Evolutionary conservation across 495 filamentous ascomycete species (phyloP).

Genomic region (Tetracladium setigerum): DNA sequence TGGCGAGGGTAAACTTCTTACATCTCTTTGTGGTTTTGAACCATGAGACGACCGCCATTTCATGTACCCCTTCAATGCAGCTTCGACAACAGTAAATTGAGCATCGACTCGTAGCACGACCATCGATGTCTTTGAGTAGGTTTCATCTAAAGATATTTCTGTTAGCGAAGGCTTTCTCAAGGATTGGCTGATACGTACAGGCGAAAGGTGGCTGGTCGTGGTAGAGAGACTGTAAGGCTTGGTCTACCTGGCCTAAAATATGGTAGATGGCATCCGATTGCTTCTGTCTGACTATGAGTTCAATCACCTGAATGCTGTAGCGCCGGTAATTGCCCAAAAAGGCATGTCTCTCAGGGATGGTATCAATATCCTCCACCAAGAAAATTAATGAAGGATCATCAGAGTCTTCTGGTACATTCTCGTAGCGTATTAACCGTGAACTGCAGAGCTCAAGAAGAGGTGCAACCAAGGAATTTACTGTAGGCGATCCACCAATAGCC

Average conservation of each 20-base stretch:
- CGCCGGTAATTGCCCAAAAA: conserved; percentile 96
- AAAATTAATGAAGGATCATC: conserved; percentile 74
- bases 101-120: conserved; percentile 76
- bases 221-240: conserved; percentile 67
- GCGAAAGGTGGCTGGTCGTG: conserved; percentile 59
- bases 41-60: conserved; percentile 61
- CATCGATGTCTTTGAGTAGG: conserved; percentile 74
- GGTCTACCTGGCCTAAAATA: conserved; percentile 71
- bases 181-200: conserved; percentile 37
- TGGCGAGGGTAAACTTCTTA: neutral
- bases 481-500: conserved; percentile 53
- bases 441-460: conserved; percentile 75
- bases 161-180: conserved; percentile 25
- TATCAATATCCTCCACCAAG: conserved; percentile 88
- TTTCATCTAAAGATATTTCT: conserved; percentile 39
- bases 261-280: conserved; percentile 80
- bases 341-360: conserved; percentile 85
- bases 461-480: conserved; percentile 62
- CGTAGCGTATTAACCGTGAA: conserved; percentile 71
- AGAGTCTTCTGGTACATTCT: conserved; percentile 70
- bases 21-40: conserved; percentile 47
- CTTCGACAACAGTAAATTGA: conserved; percentile 82
- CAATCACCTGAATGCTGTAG: conserved; percentile 79
- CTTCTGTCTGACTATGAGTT: conserved; percentile 69
- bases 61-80: conserved; percentile 82